Base-by-base conservation (phyloP, 2,329 filamentous ascomycete species). In the Neonectria hederae region DNA sequence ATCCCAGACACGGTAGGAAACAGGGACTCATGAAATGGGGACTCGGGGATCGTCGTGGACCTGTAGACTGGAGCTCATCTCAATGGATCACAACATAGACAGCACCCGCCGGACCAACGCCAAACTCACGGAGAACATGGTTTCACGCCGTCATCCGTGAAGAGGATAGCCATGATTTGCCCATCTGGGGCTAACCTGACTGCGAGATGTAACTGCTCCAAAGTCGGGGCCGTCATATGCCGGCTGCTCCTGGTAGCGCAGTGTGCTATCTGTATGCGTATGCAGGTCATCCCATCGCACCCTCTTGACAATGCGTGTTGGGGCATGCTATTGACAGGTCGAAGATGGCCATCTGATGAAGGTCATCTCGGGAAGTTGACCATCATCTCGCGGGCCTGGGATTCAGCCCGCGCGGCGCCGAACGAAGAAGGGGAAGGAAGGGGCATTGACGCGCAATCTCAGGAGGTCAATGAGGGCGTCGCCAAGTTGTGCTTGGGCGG, bases 281-380 rank as follows among this genome's bases (percentile, higher is more conserved):
- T 70, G 67, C 68, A 74, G 69, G 65, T 65, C 66, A 69, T 68
- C 65, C 40, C 46, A 65, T 57, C 53, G 52, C 49, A 60, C 65
- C 56, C 51, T 65, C 51, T 42, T 55, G 49, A 67, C 57, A 69
- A 69, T 71, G 65, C 65, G 61, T 53, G 43, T 38, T 58, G 63
- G 26, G 42, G 42, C 66, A 66, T 66, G 43, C 60, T 51, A 72
- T 67, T 72, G 69, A 74, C 62, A 71, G 65, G 58, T 70, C 40
- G 13, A 49, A 53, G 53, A 56, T 62, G 60, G 51, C 51, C 62
- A 59, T 68, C 54, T 68, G 68, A 69, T 71, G 62, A 64, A 48
- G 43, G 49, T 72, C 65, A 74, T 74, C 55, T 73, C 59, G 62
- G 58, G 58, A 74, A 63, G 11, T 60, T 56, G 63, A 62, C 59